Percentiles rank a stretch among this genome's conserved stretches.
Conservation (phyloP, 2,329 filamentous ascomycete genomes). For the Nemania sp. region DNA sequence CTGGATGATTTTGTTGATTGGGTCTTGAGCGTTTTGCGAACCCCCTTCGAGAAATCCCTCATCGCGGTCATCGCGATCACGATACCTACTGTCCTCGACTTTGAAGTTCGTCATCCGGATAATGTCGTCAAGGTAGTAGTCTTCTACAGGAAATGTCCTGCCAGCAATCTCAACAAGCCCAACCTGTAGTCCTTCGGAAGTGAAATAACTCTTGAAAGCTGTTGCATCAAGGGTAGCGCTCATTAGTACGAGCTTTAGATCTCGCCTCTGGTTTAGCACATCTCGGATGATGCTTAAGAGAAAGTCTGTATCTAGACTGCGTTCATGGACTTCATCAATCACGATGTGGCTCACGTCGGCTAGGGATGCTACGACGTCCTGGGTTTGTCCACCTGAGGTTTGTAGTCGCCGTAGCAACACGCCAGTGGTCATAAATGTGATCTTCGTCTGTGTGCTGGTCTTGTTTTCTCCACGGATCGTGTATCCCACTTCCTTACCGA, state of each 20-base stretch:
- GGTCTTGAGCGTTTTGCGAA: constrained; percentile 48
- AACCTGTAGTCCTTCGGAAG: constrained; percentile 67
- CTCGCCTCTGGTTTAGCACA: constrained; percentile 72
- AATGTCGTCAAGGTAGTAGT: constrained; percentile 89
- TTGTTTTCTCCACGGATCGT: constrained; percentile 89
- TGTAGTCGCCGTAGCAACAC: constrained; percentile 90
- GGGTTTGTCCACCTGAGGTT: constrained; percentile 77
- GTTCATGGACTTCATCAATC: constrained; percentile 95
- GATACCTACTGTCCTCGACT: constrained; percentile 36
- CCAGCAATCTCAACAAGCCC: constrained; percentile 86
- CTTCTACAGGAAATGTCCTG: constrained; percentile 85
- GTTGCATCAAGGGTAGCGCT: constrained; percentile 91
- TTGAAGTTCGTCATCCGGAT: constrained; percentile 77
- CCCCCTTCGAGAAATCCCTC: constrained; percentile 50
- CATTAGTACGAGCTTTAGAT: constrained; percentile 92
- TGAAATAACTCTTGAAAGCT: constrained; percentile 85
- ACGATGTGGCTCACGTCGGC: constrained; percentile 93
- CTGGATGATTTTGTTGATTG: constrained; percentile 72
- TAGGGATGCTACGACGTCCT: constrained; percentile 79
- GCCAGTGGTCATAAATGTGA: constrained; percentile 95
- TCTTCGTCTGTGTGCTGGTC: constrained; percentile 73
- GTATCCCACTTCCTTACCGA: constrained; percentile 91
- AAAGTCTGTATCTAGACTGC: constrained; percentile 94
- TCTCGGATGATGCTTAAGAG: constrained; percentile 85
- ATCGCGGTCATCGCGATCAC: constrained; percentile 35